Conservation (phyloP, 371 early-diverging fungal genomes). For the Mucor saturninus region DNA sequence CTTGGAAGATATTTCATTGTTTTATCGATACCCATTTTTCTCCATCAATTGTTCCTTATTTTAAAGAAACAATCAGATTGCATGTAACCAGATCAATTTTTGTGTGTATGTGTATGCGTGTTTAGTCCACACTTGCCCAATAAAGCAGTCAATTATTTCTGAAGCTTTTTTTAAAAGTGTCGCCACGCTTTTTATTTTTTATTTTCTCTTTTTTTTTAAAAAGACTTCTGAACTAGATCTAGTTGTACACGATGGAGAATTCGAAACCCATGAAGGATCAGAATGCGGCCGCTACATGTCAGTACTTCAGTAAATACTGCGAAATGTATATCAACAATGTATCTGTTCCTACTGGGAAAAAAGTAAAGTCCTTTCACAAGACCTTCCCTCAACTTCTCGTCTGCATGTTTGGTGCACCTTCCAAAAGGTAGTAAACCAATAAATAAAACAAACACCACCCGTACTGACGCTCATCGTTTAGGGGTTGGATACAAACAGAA, state of each 20-base stretch:
- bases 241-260: constrained; percentile 13
- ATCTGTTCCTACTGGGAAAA: background rate
- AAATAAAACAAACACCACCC: background rate
- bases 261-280: constrained; percentile 14
- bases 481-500: constrained; percentile 46
- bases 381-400: constrained; percentile 37
- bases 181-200: too few relatives aligned
- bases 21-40: too few relatives aligned
- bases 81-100: too few relatives aligned
- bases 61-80: too few relatives aligned
- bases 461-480: background rate
- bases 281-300: constrained; percentile 18
- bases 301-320: constrained; percentile 19
- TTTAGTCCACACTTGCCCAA: too few relatives aligned
- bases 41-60: too few relatives aligned
- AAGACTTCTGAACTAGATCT: too few relatives aligned
- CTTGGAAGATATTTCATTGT: too few relatives aligned
- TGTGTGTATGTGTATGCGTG: too few relatives aligned
- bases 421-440: constrained; percentile 29
- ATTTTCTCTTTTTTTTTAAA: too few relatives aligned
- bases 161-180: too few relatives aligned
- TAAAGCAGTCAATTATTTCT: too few relatives aligned
- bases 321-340: constrained; percentile 7
- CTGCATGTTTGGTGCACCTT: constrained; percentile 44
- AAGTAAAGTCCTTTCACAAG: constrained; percentile 13